Evolutionary conservation across 257 asterid species (phyloP).

Genomic region (Datura wrightii): DNA sequence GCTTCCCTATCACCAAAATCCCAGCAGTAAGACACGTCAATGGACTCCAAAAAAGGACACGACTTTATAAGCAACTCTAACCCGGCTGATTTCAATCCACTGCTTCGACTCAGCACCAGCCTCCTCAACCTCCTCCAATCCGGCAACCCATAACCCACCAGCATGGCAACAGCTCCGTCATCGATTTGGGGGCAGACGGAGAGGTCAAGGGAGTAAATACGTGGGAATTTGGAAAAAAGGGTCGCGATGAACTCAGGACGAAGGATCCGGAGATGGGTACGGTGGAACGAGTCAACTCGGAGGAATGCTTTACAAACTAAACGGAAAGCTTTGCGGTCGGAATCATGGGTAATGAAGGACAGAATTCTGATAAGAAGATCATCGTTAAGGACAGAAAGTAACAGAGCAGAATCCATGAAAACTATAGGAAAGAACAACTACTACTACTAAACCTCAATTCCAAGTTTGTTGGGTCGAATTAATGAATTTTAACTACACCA

Average conservation of each 20-base stretch:
- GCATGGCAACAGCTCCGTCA: constrained; percentile 43
- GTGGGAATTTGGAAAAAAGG: constrained; percentile 53
- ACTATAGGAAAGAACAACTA: background rate
- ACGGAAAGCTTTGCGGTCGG: constrained; percentile 70
- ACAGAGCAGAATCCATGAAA: constrained; percentile 38
- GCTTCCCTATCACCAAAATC: constrained; percentile 74
- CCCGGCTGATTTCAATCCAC: constrained; percentile 52
- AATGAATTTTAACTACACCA: background rate
- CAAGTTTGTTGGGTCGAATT: background rate
- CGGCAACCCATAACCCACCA: constrained; percentile 35
- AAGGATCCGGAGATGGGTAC: constrained; percentile 65
- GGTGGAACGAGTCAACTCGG: constrained; percentile 59
- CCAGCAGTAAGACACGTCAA: constrained; percentile 62
- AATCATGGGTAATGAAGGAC: constrained; percentile 42
- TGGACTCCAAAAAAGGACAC: constrained; percentile 49
- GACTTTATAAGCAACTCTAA: constrained; percentile 47
- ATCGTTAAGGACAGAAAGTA: constrained; percentile 50
- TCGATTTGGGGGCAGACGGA: constrained; percentile 71
- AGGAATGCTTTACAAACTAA: constrained; percentile 55
- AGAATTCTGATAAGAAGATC: constrained; percentile 57
- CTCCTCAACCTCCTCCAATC: constrained; percentile 47
- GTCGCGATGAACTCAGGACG: constrained; percentile 63
- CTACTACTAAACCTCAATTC: background rate
- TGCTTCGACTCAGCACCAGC: constrained; percentile 58
- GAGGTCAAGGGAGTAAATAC: constrained; percentile 60